Conservation (phyloP, 1,284 basidiomycete species). For the Moesziomyces parantarcticus region DNA sequence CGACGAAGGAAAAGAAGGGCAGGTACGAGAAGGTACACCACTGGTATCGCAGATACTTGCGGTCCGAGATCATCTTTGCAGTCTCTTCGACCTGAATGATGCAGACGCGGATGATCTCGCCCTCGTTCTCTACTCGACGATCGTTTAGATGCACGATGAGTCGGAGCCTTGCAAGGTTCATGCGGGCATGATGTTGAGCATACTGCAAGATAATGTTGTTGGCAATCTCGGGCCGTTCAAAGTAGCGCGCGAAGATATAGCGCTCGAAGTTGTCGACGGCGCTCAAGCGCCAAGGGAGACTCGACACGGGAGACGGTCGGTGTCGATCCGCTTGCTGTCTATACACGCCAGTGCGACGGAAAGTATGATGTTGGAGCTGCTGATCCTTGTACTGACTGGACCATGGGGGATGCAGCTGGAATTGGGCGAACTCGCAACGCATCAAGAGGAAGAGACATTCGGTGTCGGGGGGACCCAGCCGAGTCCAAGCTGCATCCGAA, state of each 20-base stretch:
- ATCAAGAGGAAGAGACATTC: slow-evolving; percentile 17
- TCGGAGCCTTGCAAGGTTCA: slow-evolving; percentile 8
- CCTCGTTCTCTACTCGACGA: slow-evolving; percentile 8
- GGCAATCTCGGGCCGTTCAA: slow-evolving; percentile 7
- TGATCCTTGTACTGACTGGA: slow-evolving; percentile 10
- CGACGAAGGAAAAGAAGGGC: slow-evolving; percentile 19
- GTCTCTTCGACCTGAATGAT: slow-evolving; percentile 8
- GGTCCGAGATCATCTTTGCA: slow-evolving; percentile 1
- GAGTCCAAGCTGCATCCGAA: not conserved
- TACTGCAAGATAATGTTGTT: slow-evolving; percentile 4
- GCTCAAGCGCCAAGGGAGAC: slow-evolving; percentile 1
- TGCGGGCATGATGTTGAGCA: slow-evolving; percentile 14
- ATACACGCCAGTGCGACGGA: slow-evolving; percentile 3
- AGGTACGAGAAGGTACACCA: slow-evolving; percentile 21
- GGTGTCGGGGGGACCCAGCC: not conserved
- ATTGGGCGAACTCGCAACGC: slow-evolving; percentile 13
- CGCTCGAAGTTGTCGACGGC: slow-evolving; percentile 9
- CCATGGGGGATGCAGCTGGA: slow-evolving; percentile 17
- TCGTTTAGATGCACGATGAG: slow-evolving; percentile 20
- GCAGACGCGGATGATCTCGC: slow-evolving; percentile 9
- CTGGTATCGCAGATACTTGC: slow-evolving; percentile 5
- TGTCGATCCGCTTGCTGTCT: not conserved
- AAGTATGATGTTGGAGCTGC: slow-evolving; percentile 2
- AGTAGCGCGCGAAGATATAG: slow-evolving; percentile 12
- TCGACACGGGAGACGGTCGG: not conserved